phyloP scores from a whole-genome alignment of 1,139 yeast genomes.

The Magnusiomyces tetraspermus region DNA sequence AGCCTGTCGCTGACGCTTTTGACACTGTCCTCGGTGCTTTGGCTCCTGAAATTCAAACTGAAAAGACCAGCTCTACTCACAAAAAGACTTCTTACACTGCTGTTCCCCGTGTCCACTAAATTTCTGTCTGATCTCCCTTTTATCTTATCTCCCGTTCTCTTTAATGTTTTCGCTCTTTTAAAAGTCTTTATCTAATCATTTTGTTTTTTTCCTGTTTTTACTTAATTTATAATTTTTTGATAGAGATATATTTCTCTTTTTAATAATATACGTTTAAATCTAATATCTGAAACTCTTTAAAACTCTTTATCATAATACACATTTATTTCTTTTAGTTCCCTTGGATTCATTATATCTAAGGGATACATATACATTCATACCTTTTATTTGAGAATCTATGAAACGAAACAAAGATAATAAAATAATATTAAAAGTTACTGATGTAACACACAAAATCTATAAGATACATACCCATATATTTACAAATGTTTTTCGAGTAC shows the following conservation, averaged over 20 bases:
- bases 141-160: not conserved
- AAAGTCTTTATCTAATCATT: not conserved
- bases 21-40: not conserved
- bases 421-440: too few species aligned
- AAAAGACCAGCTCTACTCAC: not conserved
- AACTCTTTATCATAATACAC: not conserved
- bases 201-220: not conserved
- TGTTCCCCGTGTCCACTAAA: not conserved
- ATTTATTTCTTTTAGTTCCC: too few species aligned
- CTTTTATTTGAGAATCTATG: too few species aligned
- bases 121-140: not conserved
- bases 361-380: too few species aligned
- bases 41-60: not conserved
- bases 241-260: not conserved
- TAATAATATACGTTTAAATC: not conserved
- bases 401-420: too few species aligned
- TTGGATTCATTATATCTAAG: too few species aligned
- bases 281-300: not conserved
- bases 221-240: too few species aligned
- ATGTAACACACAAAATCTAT: too few species aligned
- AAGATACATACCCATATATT: too few species aligned
- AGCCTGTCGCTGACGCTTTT: not conserved
- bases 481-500: too few species aligned
- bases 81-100: not conserved
- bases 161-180: not conserved